Evolutionary conservation across 192 early-diverging fungal species (phyloP).

Genomic region (Backusella liffmaniae): DNA sequence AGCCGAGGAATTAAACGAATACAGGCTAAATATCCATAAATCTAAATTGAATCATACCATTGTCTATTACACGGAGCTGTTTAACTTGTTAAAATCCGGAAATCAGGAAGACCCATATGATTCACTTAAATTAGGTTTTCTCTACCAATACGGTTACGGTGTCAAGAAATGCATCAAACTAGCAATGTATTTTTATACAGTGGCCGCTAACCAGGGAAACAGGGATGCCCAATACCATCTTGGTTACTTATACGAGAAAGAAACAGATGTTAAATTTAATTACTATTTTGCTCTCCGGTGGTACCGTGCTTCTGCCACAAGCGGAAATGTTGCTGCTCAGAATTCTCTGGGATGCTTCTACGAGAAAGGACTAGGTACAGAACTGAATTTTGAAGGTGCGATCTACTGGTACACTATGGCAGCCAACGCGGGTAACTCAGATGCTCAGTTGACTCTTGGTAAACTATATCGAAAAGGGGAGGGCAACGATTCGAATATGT

Average conservation of each 20-base stretch:
- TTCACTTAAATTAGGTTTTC: no score
- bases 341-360: neutral
- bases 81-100: no score
- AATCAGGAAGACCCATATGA: neutral
- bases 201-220: neutral
- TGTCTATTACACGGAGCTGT: no score
- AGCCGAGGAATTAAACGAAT: no score
- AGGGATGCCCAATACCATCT: neutral
- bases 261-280: neutral
- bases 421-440: neutral
- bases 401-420: neutral
- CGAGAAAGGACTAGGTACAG: neutral
- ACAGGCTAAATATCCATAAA: no score
- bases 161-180: no score
- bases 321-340: neutral
- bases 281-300: neutral
- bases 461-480: neutral
- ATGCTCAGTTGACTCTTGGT: neutral
- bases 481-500: fast-evolving
- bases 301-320: neutral
- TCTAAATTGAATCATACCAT: no score
- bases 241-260: neutral
- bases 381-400: neutral
- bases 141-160: no score
- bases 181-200: neutral